Evolutionary conservation across 495 filamentous ascomycete genomes (phyloP).

Genomic region (Lindgomyces ingoldianus): DNA sequence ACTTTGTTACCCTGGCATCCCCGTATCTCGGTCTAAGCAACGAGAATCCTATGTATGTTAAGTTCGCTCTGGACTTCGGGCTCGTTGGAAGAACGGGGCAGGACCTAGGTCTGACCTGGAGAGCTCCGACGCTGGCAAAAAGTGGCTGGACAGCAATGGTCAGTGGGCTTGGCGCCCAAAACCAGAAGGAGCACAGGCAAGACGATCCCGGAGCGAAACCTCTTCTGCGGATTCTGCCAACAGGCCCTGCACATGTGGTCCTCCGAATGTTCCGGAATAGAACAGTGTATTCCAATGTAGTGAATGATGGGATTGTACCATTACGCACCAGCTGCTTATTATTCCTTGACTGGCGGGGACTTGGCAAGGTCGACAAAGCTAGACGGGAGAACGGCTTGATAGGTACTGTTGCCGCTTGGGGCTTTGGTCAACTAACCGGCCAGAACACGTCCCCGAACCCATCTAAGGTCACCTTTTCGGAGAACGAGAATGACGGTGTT

Average conservation of each 20-base stretch:
- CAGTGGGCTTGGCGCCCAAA: conserved; percentile 67
- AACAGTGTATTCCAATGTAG: conserved; percentile 95
- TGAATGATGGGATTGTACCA: conserved; percentile 97
- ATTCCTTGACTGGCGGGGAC: conserved; percentile 95
- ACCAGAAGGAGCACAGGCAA: conserved; percentile 62
- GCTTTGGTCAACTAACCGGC: conserved; percentile 91
- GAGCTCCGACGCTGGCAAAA: conserved; percentile 76
- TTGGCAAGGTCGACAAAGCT: conserved; percentile 92
- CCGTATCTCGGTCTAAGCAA: conserved; percentile 93
- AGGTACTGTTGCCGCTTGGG: conserved; percentile 88
- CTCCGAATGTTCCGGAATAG: conserved; percentile 85
- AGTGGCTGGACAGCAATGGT: conserved; percentile 88
- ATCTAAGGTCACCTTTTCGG: conserved; percentile 37
- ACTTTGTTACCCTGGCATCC: conserved; percentile 88
- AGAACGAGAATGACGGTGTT: conserved; percentile 33
- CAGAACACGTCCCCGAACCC: conserved; percentile 64
- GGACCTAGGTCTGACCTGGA: conserved; percentile 92
- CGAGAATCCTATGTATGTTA: conserved; percentile 95
- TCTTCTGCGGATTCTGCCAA: conserved; percentile 84
- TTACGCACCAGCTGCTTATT: conserved; percentile 90
- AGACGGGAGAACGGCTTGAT: conserved; percentile 87
- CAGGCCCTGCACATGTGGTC: conserved; percentile 86
- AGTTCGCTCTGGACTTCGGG: conserved; percentile 94
- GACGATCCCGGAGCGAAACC: conserved; percentile 81
- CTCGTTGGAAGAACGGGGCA: conserved; percentile 93